These are phyloP conservation scores for Endoconidiophora laricicola DNA, from an alignment of 2,329 filamentous ascomycete species.

Conservation along the genomic window DNA sequence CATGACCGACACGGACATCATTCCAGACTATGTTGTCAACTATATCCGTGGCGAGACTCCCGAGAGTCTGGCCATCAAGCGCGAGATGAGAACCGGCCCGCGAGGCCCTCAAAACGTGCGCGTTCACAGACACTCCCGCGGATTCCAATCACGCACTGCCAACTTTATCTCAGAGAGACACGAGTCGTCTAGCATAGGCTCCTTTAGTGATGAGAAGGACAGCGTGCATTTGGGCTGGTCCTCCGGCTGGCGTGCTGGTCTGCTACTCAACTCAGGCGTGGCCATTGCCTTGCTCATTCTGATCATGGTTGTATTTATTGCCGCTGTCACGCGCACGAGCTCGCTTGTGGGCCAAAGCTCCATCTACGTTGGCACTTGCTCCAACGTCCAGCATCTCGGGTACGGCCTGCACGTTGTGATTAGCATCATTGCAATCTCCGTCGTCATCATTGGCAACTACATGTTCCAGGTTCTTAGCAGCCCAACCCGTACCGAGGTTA, in stretches of 20 bases:
- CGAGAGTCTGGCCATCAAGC: slow-evolving; percentile 31
- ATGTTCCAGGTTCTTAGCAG: slow-evolving; percentile 37
- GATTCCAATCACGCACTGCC: slow-evolving; percentile 21
- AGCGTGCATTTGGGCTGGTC: slow-evolving; percentile 15
- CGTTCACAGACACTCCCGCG: slow-evolving; percentile 8
- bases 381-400: slow-evolving; percentile 21
- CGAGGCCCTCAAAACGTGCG: slow-evolving; percentile 8
- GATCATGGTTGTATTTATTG: slow-evolving; percentile 23
- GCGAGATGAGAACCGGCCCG: slow-evolving; percentile 19
- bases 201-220: slow-evolving; percentile 7
- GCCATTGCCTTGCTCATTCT: slow-evolving; percentile 5
- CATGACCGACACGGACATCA: slow-evolving; percentile 26
- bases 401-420: slow-evolving; percentile 28
- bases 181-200: slow-evolving; percentile 11
- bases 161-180: slow-evolving; percentile 18
- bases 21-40: slow-evolving; percentile 39
- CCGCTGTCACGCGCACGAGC: slow-evolving; percentile 22
- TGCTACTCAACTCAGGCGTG: slow-evolving; percentile 23
- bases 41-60: slow-evolving; percentile 39
- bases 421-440: slow-evolving; percentile 26
- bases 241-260: slow-evolving; percentile 32
- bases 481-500: slow-evolving; percentile 33
- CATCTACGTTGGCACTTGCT: slow-evolving; percentile 25
- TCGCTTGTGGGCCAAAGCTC: slow-evolving; percentile 22
- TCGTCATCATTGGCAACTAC: slow-evolving; percentile 35